Evolutionary conservation across 176 grass and related monocot genomes (phyloP).

Genomic region (bread wheat (Triticum aestivum)): DNA sequence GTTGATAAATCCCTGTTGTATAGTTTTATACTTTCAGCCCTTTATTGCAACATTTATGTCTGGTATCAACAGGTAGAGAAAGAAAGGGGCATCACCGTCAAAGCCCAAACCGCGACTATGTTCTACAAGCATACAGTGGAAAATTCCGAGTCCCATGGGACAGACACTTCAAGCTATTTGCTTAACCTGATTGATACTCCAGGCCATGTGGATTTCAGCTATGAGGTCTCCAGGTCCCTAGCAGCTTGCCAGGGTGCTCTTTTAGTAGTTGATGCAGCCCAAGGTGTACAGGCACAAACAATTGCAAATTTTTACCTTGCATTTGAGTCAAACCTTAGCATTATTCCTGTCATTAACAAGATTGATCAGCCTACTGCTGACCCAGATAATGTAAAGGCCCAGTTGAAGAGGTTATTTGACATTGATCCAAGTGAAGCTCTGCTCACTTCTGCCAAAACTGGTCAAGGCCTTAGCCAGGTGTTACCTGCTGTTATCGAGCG

Average conservation of each 20-base stretch:
- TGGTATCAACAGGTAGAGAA: slow-evolving; percentile 70
- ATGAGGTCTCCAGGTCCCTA: slow-evolving; percentile 92
- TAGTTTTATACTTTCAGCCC: not conserved
- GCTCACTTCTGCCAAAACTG: slow-evolving; percentile 96
- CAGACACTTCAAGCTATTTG: slow-evolving; percentile 52
- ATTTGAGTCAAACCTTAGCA: slow-evolving; percentile 81
- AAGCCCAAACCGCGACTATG: slow-evolving; percentile 98
- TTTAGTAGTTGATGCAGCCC: slow-evolving; percentile 94
- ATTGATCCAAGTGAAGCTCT: slow-evolving; percentile 83
- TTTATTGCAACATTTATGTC: slow-evolving; percentile 32
- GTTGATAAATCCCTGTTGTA: not conserved
- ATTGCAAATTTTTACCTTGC: slow-evolving; percentile 96
- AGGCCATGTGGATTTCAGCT: slow-evolving; percentile 96
- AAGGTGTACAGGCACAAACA: slow-evolving; percentile 99
- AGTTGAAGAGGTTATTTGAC: slow-evolving; percentile 88
- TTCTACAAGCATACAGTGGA: slow-evolving; percentile 55
- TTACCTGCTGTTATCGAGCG: slow-evolving; percentile 82
- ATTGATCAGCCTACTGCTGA: slow-evolving; percentile 97
- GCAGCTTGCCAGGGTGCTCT: slow-evolving; percentile 95
- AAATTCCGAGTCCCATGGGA: not conserved
- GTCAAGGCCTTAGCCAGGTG: slow-evolving; percentile 76
- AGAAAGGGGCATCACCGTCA: slow-evolving; percentile 94
- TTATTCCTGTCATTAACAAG: slow-evolving; percentile 97
- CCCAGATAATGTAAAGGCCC: slow-evolving; percentile 84
- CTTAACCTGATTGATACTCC: slow-evolving; percentile 96